phyloP scores from a whole-genome alignment of 2,329 filamentous ascomycete species.

The Aspergillus quadricinctus region DNA sequence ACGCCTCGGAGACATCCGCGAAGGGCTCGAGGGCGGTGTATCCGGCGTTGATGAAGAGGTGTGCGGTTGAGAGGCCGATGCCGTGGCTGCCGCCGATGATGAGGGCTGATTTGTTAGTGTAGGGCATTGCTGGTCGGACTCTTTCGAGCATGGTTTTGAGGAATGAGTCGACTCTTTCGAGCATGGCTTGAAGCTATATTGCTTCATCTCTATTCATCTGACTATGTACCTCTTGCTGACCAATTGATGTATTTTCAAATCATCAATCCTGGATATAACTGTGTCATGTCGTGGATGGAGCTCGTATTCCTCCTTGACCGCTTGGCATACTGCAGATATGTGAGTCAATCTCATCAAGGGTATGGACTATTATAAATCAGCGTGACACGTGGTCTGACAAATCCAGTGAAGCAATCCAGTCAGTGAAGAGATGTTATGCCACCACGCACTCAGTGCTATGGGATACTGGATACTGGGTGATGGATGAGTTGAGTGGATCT shows the following conservation, averaged over 20 bases:
- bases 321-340: neutral
- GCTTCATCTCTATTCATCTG: neutral
- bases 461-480: no score
- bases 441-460: no score
- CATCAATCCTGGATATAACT: neutral
- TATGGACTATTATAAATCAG: neutral
- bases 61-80: slow-evolving; percentile 9
- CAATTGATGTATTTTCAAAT: neutral
- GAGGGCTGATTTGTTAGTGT: slow-evolving; percentile 4
- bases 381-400: neutral
- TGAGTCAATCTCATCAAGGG: neutral
- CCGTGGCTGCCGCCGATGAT: slow-evolving; percentile 12
- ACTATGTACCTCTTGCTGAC: neutral
- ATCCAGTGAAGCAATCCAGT: neutral
- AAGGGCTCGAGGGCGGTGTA: slow-evolving; percentile 10
- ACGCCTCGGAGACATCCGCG: neutral
- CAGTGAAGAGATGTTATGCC: neutral
- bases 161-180: neutral
- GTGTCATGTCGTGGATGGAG: neutral
- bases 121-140: neutral
- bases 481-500: no score
- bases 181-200: neutral
- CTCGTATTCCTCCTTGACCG: neutral
- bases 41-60: slow-evolving; percentile 10
- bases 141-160: neutral